phyloP scores from a whole-genome alignment of 2,329 filamentous ascomycete genomes.

The Calonectria crousiana region DNA sequence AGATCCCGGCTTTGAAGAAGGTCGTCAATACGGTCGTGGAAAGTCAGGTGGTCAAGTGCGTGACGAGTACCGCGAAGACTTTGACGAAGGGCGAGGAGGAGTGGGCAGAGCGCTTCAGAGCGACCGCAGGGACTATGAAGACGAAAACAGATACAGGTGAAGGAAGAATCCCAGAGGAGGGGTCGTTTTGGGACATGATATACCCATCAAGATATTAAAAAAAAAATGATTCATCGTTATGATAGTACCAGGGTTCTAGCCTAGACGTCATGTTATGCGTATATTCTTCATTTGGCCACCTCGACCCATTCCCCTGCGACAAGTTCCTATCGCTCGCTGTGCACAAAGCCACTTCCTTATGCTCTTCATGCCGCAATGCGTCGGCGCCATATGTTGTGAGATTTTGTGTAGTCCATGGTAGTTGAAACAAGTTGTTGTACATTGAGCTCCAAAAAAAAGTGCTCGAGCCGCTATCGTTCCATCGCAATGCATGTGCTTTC shows the following conservation, averaged over 20 bases:
- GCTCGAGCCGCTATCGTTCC: slow-evolving; percentile 35
- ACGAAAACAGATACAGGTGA: slow-evolving; percentile 49
- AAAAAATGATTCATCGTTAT: slow-evolving; percentile 22
- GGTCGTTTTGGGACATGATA: slow-evolving; percentile 39
- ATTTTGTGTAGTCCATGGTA: slow-evolving; percentile 40
- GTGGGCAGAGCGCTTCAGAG: slow-evolving; percentile 80
- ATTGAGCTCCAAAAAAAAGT: slow-evolving; percentile 33
- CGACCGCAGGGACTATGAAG: slow-evolving; percentile 60
- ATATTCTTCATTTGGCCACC: neutral
- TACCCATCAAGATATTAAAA: slow-evolving; percentile 37
- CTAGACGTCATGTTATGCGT: slow-evolving; percentile 14
- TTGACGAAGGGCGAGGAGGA: slow-evolving; percentile 92
- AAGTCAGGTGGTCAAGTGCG: slow-evolving; percentile 97
- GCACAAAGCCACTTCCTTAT: slow-evolving; percentile 17
- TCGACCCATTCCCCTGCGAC: slow-evolving; percentile 6
- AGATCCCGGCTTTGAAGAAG: slow-evolving; percentile 96
- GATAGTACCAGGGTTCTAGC: slow-evolving; percentile 19
- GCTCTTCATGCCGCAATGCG: slow-evolving; percentile 18
- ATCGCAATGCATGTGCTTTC: slow-evolving; percentile 19
- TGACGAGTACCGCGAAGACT: slow-evolving; percentile 98
- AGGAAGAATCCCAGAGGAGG: neutral
- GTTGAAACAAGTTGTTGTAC: slow-evolving; percentile 47
- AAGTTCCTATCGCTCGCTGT: slow-evolving; percentile 38
- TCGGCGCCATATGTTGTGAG: slow-evolving; percentile 32
- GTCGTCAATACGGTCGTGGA: slow-evolving; percentile 93